Percentiles rank a stretch among this genome's conserved stretches.
These are phyloP conservation scores for Solanum microdontum DNA, from an alignment of 257 asterid genomes.

Conservation along the genomic window DNA sequence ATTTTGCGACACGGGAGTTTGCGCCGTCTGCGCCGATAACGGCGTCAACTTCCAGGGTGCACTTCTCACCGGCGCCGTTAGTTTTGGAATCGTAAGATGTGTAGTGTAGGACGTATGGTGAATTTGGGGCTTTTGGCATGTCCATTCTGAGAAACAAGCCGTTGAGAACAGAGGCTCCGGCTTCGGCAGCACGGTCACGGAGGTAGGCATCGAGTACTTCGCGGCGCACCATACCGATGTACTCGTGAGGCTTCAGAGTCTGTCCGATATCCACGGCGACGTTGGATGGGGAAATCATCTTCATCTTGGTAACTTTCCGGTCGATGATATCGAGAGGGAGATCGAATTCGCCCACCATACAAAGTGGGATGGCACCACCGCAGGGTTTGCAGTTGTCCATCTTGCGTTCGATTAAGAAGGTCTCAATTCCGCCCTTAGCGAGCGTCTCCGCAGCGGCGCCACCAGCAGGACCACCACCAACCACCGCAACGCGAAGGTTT, in stretches of 20 bases:
- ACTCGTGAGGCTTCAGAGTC: slow-evolving; percentile 83
- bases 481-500: slow-evolving; percentile 80
- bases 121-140: slow-evolving; percentile 31
- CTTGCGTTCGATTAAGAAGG: slow-evolving; percentile 74
- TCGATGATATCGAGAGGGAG: slow-evolving; percentile 84
- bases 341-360: slow-evolving; percentile 95
- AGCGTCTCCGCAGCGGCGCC: slow-evolving; percentile 88
- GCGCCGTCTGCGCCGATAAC: slow-evolving; percentile 93
- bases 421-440: slow-evolving; percentile 72
- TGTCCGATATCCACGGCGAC: slow-evolving; percentile 87
- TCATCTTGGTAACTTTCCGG: slow-evolving; percentile 81
- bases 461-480: slow-evolving; percentile 95
- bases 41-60: slow-evolving; percentile 69
- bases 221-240: slow-evolving; percentile 96
- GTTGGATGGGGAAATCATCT: slow-evolving; percentile 91
- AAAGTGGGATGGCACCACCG: slow-evolving; percentile 90
- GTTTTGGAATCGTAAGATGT: slow-evolving; percentile 50
- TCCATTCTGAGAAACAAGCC: slow-evolving; percentile 83
- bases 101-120: slow-evolving; percentile 67
- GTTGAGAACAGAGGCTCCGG: slow-evolving; percentile 74
- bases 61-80: slow-evolving; percentile 63
- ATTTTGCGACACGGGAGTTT: slow-evolving; percentile 84
- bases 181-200: slow-evolving; percentile 64
- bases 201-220: slow-evolving; percentile 78
- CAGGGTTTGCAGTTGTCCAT: slow-evolving; percentile 93